phyloP scores from a whole-genome alignment of 352 stramenopile species.

The Pythium pyrilobum region DNA sequence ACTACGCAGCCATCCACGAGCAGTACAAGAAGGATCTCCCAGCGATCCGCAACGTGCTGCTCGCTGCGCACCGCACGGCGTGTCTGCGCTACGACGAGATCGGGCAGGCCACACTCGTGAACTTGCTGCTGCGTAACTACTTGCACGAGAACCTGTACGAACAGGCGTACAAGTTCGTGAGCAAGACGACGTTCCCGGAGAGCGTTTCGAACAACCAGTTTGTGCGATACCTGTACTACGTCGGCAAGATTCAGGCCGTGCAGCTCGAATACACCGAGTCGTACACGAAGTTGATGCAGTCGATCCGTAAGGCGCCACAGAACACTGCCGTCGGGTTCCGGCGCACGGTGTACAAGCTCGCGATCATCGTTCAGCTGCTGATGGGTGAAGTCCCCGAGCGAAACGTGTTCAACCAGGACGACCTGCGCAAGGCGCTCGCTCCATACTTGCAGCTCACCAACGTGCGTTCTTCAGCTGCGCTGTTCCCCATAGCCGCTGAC shows the following conservation, averaged over 20 bases:
- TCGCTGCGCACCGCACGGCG: constrained; percentile 82
- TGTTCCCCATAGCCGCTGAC: neutral
- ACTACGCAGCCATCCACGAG: constrained; percentile 74
- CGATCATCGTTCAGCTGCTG: constrained; percentile 96
- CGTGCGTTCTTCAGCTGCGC: constrained; percentile 25
- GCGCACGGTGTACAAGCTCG: constrained; percentile 94
- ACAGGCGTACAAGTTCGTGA: constrained; percentile 91
- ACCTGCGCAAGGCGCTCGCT: constrained; percentile 84
- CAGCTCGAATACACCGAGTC: constrained; percentile 97
- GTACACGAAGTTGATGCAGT: constrained; percentile 95
- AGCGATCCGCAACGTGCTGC: constrained; percentile 57
- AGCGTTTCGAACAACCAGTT: constrained; percentile 98
- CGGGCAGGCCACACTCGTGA: constrained; percentile 87
- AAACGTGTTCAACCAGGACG: constrained; percentile 90
- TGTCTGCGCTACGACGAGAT: constrained; percentile 89
- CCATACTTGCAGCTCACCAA: constrained; percentile 96
- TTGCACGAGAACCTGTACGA: constrained; percentile 88
- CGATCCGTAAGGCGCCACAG: constrained; percentile 94
- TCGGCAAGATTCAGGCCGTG: constrained; percentile 93
- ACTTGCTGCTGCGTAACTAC: constrained; percentile 90
- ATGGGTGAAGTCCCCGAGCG: constrained; percentile 98
- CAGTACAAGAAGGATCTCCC: constrained; percentile 52
- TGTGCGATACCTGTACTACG: constrained; percentile 97
- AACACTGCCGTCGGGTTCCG: constrained; percentile 96
- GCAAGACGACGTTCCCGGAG: constrained; percentile 86